phyloP scores from a whole-genome alignment of 345 rosid genomes.

The Ricinus communis region DNA sequence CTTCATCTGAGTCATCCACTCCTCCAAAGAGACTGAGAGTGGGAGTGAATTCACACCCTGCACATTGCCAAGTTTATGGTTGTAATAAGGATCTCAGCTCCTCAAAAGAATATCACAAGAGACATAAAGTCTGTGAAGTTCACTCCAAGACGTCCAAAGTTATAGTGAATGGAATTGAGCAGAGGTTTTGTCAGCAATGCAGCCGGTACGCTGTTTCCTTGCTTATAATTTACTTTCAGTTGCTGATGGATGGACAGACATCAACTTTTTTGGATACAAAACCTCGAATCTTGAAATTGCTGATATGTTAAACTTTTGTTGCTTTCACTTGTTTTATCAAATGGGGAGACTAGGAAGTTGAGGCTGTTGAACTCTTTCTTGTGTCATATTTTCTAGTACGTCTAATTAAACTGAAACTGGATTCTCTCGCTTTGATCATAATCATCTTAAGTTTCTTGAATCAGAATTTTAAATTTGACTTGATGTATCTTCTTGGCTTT shows the following conservation, averaged over 20 bases:
- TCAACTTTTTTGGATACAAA: background rate
- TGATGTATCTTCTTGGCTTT: background rate
- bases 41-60: conserved; percentile 28
- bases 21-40: conserved; percentile 14
- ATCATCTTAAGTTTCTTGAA: background rate
- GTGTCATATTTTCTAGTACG: background rate
- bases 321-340: background rate
- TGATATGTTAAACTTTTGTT: background rate
- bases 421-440: background rate
- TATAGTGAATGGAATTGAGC: conserved; percentile 50
- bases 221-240: background rate
- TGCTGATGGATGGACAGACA: background rate
- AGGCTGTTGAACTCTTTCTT: conserved; percentile 3
- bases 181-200: conserved; percentile 69
- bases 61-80: conserved; percentile 55
- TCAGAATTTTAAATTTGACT: background rate
- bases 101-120: conserved; percentile 56
- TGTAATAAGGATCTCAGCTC: conserved; percentile 55
- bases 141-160: conserved; percentile 59
- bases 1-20: conserved; percentile 14
- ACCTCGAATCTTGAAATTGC: background rate
- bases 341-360: background rate
- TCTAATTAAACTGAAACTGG: background rate
- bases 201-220: conserved; percentile 41
- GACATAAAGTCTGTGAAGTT: conserved; percentile 58